Evolutionary conservation across 2,329 filamentous ascomycete genomes (phyloP).

Genomic region (Xylariaceae sp.): DNA sequence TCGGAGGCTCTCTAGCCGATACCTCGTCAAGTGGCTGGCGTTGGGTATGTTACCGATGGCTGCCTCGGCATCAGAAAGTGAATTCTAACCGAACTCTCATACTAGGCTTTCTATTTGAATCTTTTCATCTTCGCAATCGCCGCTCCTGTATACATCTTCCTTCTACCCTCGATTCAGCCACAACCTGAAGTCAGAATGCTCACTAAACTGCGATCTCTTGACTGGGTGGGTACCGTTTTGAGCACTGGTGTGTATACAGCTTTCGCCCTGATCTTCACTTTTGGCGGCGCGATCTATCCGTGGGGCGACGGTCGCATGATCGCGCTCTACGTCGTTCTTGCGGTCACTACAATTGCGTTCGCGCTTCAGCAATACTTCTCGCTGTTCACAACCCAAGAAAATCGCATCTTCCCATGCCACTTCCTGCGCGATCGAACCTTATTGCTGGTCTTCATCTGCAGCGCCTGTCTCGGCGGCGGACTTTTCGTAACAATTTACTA

Average conservation of each 20-base stretch:
- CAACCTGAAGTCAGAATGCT: slow-evolving; percentile 16
- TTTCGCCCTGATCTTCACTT: slow-evolving; percentile 55
- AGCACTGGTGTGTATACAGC: slow-evolving; percentile 47
- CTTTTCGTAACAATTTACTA: slow-evolving; percentile 52
- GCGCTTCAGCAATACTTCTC: slow-evolving; percentile 50
- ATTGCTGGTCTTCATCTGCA: slow-evolving; percentile 50
- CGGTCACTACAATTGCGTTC: slow-evolving; percentile 51
- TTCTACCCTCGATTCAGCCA: slow-evolving; percentile 35
- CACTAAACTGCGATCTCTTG: slow-evolving; percentile 42
- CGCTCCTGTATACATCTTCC: slow-evolving; percentile 42
- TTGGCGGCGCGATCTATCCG: slow-evolving; percentile 54
- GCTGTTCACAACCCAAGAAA: slow-evolving; percentile 46
- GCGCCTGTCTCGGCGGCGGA: slow-evolving; percentile 40
- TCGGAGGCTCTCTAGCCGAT: slow-evolving; percentile 45
- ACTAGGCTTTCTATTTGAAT: slow-evolving; percentile 4
- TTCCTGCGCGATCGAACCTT: slow-evolving; percentile 42
- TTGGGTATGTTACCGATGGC: too few species aligned
- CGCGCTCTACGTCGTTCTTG: slow-evolving; percentile 51
- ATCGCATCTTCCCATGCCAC: slow-evolving; percentile 53
- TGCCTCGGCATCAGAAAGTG: too few species aligned
- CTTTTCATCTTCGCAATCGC: slow-evolving; percentile 47
- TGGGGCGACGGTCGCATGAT: slow-evolving; percentile 55
- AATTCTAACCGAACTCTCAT: too few species aligned
- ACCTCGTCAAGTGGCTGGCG: slow-evolving; percentile 3
- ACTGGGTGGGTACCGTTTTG: slow-evolving; percentile 52